Percentiles rank a stretch among this genome's conserved stretches.
These are phyloP conservation scores for Wallacemonas rigidus DNA, from an alignment of 208 protist genomes.

Conservation along the genomic window DNA sequence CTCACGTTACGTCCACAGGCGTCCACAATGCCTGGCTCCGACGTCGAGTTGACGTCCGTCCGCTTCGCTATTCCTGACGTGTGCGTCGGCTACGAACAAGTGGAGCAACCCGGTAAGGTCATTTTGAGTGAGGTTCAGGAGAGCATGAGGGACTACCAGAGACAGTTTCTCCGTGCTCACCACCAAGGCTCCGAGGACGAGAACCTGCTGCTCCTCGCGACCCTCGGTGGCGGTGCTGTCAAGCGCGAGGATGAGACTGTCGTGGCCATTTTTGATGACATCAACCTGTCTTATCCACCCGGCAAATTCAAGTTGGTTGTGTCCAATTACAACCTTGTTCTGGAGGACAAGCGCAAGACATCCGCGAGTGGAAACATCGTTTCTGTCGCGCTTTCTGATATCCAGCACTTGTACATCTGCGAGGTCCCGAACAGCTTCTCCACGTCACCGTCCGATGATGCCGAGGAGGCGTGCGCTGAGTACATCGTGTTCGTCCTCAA, in stretches of 20 bases:
- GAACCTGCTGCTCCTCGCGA: constrained; percentile 54
- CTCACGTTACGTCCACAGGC: constrained; percentile 56
- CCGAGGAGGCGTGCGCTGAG: constrained; percentile 46
- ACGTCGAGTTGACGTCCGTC: constrained; percentile 70
- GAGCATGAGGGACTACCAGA: constrained; percentile 62
- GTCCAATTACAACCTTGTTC: constrained; percentile 76
- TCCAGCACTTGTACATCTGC: constrained; percentile 80
- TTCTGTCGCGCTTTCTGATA: constrained; percentile 63
- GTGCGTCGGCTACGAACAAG: constrained; percentile 84
- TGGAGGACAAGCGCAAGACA: constrained; percentile 78
- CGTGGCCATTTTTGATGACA: constrained; percentile 79
- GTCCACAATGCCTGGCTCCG: constrained; percentile 19
- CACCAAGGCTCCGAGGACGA: constrained; percentile 37
- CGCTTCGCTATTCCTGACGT: constrained; percentile 86
- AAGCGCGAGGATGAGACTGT: constrained; percentile 60
- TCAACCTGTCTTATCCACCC: constrained; percentile 73
- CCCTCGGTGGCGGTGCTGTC: constrained; percentile 44
- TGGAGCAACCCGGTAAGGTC: constrained; percentile 78
- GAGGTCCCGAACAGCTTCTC: constrained; percentile 69
- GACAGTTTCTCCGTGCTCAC: constrained; percentile 42
- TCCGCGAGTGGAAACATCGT: constrained; percentile 37
- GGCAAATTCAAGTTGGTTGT: constrained; percentile 84
- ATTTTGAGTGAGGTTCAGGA: constrained; percentile 60
- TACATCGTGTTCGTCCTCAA: constrained; percentile 84
- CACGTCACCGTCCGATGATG: constrained; percentile 21